Conservation (phyloP, 805 yeast species). For the Ogataea ganodermae region DNA sequence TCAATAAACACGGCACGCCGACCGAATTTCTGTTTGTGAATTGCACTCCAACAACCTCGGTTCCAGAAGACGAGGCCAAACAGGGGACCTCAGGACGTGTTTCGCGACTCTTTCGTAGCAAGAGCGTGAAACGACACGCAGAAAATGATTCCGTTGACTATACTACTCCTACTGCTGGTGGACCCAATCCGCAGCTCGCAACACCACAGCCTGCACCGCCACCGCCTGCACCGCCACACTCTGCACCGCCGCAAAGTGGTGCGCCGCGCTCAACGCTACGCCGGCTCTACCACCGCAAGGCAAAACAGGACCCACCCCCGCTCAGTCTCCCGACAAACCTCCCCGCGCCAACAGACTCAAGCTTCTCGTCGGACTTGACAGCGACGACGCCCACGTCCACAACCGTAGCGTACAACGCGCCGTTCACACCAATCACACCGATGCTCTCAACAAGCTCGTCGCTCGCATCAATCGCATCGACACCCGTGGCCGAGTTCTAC, state of each 20-base stretch:
- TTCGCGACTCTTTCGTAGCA: constrained; percentile 23
- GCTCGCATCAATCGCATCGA: constrained; percentile 15
- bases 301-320: constrained; percentile 11
- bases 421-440: constrained; percentile 28
- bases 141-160: not conserved
- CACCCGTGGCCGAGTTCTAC: not conserved
- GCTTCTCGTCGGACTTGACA: constrained; percentile 10
- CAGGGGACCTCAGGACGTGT: constrained; percentile 17
- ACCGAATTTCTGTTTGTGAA: constrained; percentile 38
- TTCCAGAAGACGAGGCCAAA: constrained; percentile 19
- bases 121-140: constrained; percentile 19
- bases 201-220: too few relatives aligned
- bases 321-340: not conserved
- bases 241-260: constrained; percentile 3
- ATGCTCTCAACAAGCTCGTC: constrained; percentile 29
- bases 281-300: constrained; percentile 20
- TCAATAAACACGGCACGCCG: constrained; percentile 35
- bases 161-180: not conserved
- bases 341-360: not conserved
- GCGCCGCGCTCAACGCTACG: constrained; percentile 12
- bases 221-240: constrained; percentile 1
- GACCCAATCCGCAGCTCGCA: too few relatives aligned
- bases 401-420: constrained; percentile 1
- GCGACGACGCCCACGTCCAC: constrained; percentile 15
- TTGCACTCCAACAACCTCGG: constrained; percentile 25